Base-by-base conservation (phyloP, 768 basidiomycete genomes). In the Kockovaella imperatae region DNA sequence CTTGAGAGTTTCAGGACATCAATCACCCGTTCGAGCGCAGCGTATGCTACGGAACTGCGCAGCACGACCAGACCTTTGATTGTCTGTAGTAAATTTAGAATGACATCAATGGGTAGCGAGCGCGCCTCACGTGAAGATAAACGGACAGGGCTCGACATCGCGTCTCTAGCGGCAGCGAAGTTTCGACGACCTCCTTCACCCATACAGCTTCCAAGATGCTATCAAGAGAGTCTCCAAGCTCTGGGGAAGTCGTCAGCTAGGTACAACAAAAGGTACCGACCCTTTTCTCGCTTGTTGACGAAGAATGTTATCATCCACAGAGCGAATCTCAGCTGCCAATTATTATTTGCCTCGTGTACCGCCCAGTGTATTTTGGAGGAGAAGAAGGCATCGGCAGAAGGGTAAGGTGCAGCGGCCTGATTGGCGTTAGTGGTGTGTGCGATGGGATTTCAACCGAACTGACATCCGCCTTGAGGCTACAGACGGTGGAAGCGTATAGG, bases 1-100 rank as follows among this genome's bases (percentile, higher is more conserved):
- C 56, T 63, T 11, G 52, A 45, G 31, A 54, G 30, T 24, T 73
- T 74, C 50, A 96, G 83, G 7, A 84, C 74, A 11, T 77, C 76
- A 53, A 95, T 80, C 20, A 97, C 69, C 3, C 77, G 72, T 26
- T 84, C 78, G 10, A 83, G 72, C 52, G 83, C 81, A 1, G 67
- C 54, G 49, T 76, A 71, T 0, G 82, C 80, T 3, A 73, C 67
- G 1, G 79, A 69, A 60, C 93, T 82, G 23, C 81, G 82, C 11
- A 83, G 79, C 1, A 90, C 79, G 1, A 90, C 73, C 21, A 99
- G 75, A 0, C 80, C 87, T 69, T 86, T 86, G 17, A 80, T 77
- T 13, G 87, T 76, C 93, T 95, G 54, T 18, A 5, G 8, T 18
- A 11, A 34, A 13, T 2, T 13, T 23, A 20, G 18, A 23, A 21